These are phyloP conservation scores for Acarospora socialis DNA, from an alignment of 2,329 filamentous ascomycete genomes.

Conservation along the genomic window DNA sequence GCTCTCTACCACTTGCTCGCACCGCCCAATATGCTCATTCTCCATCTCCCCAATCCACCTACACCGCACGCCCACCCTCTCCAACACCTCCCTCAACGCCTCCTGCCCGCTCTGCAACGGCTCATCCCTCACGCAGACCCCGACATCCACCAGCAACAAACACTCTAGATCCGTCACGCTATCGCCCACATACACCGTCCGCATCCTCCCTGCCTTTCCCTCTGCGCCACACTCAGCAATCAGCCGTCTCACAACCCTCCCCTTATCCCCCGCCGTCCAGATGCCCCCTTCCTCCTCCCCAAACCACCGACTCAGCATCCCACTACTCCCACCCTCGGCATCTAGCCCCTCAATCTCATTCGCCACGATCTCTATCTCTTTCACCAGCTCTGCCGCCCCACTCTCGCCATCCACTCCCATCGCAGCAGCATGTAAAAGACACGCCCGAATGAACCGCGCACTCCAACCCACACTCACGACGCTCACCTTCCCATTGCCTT, in stretches of 20 bases:
- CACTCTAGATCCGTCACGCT: constrained; percentile 34
- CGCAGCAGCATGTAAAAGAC: no score
- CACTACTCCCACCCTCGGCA: background rate
- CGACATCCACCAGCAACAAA: constrained; percentile 30
- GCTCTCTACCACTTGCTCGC: no score
- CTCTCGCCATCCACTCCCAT: background rate
- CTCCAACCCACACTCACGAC: no score
- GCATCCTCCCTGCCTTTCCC: background rate
- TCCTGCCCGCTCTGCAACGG: constrained; percentile 22
- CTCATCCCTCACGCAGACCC: constrained; percentile 31
- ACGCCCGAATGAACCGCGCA: no score
- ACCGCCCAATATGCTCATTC: no score
- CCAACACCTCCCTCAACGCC: constrained; percentile 21
- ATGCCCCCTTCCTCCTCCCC: background rate
- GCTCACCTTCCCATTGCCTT: no score
- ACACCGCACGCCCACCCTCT: constrained; percentile 19
- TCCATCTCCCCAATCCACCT: constrained; percentile 13
- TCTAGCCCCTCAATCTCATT: constrained; percentile 2
- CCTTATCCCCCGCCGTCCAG: constrained; percentile 4
- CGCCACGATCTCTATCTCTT: background rate
- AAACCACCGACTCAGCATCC: background rate
- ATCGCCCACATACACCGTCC: constrained; percentile 32
- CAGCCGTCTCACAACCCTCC: background rate
- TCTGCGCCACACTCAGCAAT: background rate
- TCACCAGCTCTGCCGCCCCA: background rate